phyloP scores from a whole-genome alignment of 2,329 filamentous ascomycete species.

The Orbilia quercus region DNA sequence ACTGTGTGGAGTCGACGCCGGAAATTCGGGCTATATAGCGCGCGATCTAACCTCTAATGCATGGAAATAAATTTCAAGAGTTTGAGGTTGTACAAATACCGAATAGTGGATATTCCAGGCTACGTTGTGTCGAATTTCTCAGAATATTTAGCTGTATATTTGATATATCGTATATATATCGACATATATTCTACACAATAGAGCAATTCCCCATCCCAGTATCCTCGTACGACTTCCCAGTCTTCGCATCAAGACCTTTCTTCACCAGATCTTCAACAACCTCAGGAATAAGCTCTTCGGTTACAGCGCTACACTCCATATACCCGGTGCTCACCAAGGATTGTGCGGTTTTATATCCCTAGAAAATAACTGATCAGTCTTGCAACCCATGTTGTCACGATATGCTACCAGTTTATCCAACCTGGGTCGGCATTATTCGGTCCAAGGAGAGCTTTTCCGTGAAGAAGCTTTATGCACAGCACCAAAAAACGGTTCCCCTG shows the following conservation, averaged over 20 bases:
- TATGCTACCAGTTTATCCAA: conserved; percentile 23
- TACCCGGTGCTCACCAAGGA: conserved; percentile 40
- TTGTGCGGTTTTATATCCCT: conserved; percentile 53
- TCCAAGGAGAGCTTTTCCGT: conserved; percentile 6
- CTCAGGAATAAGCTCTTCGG: conserved; percentile 47
- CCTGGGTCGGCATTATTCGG: background rate
- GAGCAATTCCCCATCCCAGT: conserved; percentile 34
- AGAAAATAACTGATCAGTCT: conserved; percentile 1
- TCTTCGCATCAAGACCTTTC: conserved; percentile 41
- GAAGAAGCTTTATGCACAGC: conserved; percentile 35
- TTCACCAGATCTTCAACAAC: conserved; percentile 50
- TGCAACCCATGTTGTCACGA: background rate
- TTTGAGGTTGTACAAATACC: too few species aligned
- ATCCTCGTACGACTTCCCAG: conserved; percentile 25
- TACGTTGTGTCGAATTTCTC: too few species aligned
- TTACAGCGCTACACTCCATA: conserved; percentile 41
- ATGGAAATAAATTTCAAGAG: too few species aligned
- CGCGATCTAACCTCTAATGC: background rate
- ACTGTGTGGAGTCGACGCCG: background rate
- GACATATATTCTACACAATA: conserved; percentile 12
- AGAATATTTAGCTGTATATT: background rate
- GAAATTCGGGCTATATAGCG: conserved; percentile 7
- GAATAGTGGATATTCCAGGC: too few species aligned
- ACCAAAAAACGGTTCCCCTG: too few species aligned
- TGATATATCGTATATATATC: background rate